Evolutionary conservation across 805 yeast species (phyloP), one percentile per base, ranked within the genome.

Genomic region (Pichia eremophila): DNA sequence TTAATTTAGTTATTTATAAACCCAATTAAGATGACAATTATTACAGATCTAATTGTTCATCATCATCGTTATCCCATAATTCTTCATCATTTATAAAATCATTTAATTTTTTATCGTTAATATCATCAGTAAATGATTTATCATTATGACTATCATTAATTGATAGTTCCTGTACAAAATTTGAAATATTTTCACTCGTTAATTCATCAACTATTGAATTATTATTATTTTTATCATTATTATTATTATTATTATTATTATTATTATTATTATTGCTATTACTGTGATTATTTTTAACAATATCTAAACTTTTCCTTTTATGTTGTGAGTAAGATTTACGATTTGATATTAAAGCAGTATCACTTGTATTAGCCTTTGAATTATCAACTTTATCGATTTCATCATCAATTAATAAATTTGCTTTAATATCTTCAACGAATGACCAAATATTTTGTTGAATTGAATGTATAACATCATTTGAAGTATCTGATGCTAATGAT

Each of bases 391-490:
- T 22, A 5, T 22, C 25, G 5, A n/a, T n/a, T n/a, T 29, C 32
- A 29, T 55, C 60, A 8, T 57, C 60, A 32, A 52, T 48, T 17
- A 62, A 39, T 36, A 65, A 50, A 49, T 63, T 63, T 6, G 59
- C 51, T 51, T 71, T 74, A 27, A 75, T 72, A 46, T 74, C 79
- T 54, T 67, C 72, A 9, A 75, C 75, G 57, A 75, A 73, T 2
- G 70, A 68, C 80, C 80, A 75, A 5, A 75, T 45, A 12, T 75
- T 71, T 40, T 57, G 60, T 0, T 74, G 65, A 2, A 72, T 70
- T 6, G 67, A 59, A 43, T 69, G 67, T 51, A 66, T 56, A 5
- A 64, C 61, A 43, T 62, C 72, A 17, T 56, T 60, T 8, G 50
- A 35, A 4, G 43, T 22, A 22, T 53, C 56, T 15, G 43, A 19